A percentile compares a stretch with the other conserved stretches of the same genome.
Conservation (phyloP, 2,329 filamentous ascomycete genomes). For the Cryphonectria radicalis region DNA sequence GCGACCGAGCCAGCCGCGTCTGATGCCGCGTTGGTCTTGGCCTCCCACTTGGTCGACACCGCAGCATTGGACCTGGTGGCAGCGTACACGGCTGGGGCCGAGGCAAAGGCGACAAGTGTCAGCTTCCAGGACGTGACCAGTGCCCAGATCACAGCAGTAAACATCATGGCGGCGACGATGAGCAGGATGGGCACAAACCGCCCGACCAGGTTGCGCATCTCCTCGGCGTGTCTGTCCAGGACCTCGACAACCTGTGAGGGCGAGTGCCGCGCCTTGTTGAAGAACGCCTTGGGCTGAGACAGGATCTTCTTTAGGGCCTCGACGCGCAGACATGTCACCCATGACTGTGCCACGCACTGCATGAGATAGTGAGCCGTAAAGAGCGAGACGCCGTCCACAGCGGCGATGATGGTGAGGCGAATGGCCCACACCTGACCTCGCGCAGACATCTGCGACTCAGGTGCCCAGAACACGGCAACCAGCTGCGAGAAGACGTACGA, state of each 20-base stretch:
- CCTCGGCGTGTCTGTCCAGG: conserved; percentile 82
- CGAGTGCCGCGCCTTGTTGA: conserved; percentile 70
- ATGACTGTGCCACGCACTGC: conserved; percentile 72
- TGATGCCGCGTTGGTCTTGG: conserved; percentile 65
- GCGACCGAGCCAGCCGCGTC: conserved; percentile 66
- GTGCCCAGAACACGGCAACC: conserved; percentile 68
- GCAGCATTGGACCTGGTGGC: conserved; percentile 68
- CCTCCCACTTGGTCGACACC: conserved; percentile 74
- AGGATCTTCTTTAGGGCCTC: conserved; percentile 73
- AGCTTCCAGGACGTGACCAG: conserved; percentile 77
- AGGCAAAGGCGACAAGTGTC: conserved; percentile 74
- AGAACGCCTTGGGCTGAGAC: conserved; percentile 78
- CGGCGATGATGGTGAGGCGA: conserved; percentile 68
- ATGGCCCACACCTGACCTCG: conserved; percentile 70
- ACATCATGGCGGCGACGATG: conserved; percentile 68
- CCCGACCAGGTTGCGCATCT: conserved; percentile 82
- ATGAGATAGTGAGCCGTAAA: conserved; percentile 73
- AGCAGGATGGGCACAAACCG: conserved; percentile 75
- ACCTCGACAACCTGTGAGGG: conserved; percentile 68
- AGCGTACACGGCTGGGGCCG: conserved; percentile 68
- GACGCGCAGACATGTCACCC: conserved; percentile 74
- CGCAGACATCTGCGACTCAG: conserved; percentile 47
- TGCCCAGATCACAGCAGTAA: conserved; percentile 75
- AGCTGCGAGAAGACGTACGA: conserved; percentile 76
- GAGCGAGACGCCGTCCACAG: conserved; percentile 66